Percentiles rank a stretch among this genome's conserved stretches.
Evolutionary conservation across 1,139 yeast species (phyloP).

Genomic region (Sugiyamaella neomexicana): DNA sequence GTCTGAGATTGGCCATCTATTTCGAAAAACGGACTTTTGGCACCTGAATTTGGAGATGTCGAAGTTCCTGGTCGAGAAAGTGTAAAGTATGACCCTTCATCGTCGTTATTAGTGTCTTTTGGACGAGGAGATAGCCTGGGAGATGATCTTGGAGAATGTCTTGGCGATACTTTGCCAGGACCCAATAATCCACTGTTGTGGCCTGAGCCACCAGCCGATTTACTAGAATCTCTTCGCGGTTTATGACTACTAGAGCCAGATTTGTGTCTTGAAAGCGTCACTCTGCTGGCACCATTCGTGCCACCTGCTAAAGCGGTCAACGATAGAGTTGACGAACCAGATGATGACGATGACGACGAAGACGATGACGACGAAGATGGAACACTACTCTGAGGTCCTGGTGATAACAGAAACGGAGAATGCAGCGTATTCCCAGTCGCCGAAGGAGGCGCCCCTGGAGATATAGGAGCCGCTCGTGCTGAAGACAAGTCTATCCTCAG

Average conservation of each 20-base stretch:
- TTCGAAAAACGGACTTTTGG: neutral
- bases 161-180: conserved; percentile 1
- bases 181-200: neutral
- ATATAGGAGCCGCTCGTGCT: conserved; percentile 1
- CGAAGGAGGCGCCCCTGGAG: neutral
- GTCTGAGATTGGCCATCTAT: conserved; percentile 8
- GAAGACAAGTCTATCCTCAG: conserved; percentile 10
- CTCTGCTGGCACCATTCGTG: neutral
- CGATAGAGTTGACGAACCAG: conserved; percentile 1
- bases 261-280: conserved; percentile 2
- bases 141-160: conserved; percentile 6
- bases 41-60: neutral
- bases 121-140: conserved; percentile 9
- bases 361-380: conserved; percentile 5
- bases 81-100: conserved; percentile 13
- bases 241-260: neutral
- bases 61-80: conserved; percentile 4
- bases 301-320: neutral
- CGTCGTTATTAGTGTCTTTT: neutral
- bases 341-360: conserved; percentile 7
- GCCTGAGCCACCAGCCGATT: neutral
- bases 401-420: conserved; percentile 12
- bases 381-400: conserved; percentile 8
- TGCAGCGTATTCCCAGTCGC: conserved; percentile 1
- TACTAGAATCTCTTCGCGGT: conserved; percentile 5